Evolutionary conservation across 345 rosid species (phyloP).

Genomic region (Linum tenue): DNA sequence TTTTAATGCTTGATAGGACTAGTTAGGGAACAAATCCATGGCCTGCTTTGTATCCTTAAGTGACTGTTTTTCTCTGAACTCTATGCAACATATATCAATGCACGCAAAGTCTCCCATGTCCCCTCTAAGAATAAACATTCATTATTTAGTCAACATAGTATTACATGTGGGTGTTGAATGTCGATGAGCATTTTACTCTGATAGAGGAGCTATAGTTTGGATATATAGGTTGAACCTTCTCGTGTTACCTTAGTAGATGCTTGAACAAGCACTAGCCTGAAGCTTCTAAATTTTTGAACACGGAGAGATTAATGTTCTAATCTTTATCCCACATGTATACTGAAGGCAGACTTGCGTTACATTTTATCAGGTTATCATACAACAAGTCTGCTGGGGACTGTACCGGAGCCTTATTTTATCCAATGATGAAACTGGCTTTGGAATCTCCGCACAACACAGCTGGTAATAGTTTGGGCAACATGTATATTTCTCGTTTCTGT

Average conservation of each 20-base stretch:
- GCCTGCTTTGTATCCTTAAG: not conserved
- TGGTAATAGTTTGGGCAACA: conserved; percentile 21
- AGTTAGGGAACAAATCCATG: not conserved
- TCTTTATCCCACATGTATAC: not conserved
- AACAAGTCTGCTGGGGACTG: conserved; percentile 77
- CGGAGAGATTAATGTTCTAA: not conserved
- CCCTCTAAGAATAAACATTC: not conserved
- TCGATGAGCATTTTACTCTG: not conserved
- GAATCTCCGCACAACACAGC: conserved; percentile 41
- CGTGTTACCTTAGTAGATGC: not conserved
- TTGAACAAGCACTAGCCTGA: not conserved
- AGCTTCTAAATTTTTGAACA: not conserved
- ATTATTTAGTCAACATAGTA: no score
- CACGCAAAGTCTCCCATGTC: not conserved
- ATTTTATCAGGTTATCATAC: conserved; percentile 58
- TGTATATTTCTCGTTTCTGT: not conserved
- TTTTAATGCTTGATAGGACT: not conserved
- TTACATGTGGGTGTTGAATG: not conserved
- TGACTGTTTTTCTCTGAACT: conserved; percentile 1
- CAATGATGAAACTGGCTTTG: conserved; percentile 71
- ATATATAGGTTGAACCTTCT: not conserved
- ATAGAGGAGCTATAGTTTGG: not conserved
- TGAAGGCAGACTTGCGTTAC: conserved; percentile 4
- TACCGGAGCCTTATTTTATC: conserved; percentile 78
- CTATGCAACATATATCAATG: not conserved